Evolutionary conservation across 306 rosid genomes (phyloP).

Genomic region (Pterocarpus macrocarpus): DNA sequence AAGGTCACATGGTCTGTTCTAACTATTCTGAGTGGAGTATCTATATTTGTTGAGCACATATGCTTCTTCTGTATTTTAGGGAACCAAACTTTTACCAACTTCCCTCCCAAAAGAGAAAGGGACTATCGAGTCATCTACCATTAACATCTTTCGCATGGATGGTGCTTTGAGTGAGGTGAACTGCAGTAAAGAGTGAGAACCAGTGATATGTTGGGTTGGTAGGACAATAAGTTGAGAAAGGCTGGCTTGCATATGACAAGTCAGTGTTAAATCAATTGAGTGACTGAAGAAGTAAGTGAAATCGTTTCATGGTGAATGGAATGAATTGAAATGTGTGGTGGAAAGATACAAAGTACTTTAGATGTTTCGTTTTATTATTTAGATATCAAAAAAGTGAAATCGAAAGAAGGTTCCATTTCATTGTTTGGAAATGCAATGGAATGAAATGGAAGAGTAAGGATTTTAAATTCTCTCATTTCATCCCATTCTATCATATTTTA

Average conservation of each 20-base stretch:
- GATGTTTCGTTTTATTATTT: no score
- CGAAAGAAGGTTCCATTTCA: no score
- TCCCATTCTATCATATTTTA: no score
- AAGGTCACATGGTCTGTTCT: conserved; percentile 41
- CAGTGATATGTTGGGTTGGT: not conserved
- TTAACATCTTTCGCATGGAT: not conserved
- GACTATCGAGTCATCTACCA: conserved; percentile 6
- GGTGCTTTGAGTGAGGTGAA: not conserved
- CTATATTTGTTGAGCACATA: not conserved
- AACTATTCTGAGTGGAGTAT: conserved; percentile 16
- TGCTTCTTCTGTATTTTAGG: not conserved
- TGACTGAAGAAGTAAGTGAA: not conserved
- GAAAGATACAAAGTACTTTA: no score
- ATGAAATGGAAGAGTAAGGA: no score
- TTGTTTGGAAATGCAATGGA: no score
- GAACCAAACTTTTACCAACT: not conserved
- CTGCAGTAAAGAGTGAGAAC: not conserved
- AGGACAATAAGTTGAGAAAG: not conserved
- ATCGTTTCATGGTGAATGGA: not conserved
- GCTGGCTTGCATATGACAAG: conserved; percentile 2
- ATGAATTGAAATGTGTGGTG: not conserved
- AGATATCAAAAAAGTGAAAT: no score
- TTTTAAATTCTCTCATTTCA: no score
- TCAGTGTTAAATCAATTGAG: not conserved
- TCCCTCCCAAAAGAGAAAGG: not conserved